Evolutionary conservation across 805 yeast species (phyloP), one percentile per base, ranked within the genome.

Genomic region (Candida nemodendra): DNA sequence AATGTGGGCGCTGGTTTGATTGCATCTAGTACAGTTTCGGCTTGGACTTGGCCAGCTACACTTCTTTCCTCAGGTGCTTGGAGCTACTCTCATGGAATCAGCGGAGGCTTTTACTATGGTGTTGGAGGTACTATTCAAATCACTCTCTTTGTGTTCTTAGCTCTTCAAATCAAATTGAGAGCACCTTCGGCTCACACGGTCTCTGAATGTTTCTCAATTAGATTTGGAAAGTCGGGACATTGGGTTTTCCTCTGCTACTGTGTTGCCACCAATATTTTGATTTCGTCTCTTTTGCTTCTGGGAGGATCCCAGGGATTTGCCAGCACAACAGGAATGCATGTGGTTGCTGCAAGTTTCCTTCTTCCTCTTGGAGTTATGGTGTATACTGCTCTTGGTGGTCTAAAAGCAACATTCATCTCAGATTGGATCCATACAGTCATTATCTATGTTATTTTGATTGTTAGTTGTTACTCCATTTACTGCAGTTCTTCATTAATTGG

Each of bases 321-420:
- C 15, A 65, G 61, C 9, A 48, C 63, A 4, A 69, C 76, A 8
- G 78, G 77, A 9, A 68, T 72, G 66, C 62, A 68, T 44, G 56
- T 59, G 12, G 67, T 64, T 27, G 79, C 78, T 6, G 70, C 75
- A 0, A 57, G 65, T 40, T 64, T 71, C 41, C 47, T 74, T 14
- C 47, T 73, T 5, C 78, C 78, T 4, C 45, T 72, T 17, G 74
- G 74, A 31, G 78, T 74, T 15, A 54, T 68, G 32, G 52, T 70
- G 18, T 76, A 75, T 49, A 74, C 78, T 1, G 59, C 66, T 8
- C 57, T 71, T 18, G 80, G 80, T 30, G 81, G 80, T 4, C 55
- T 75, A 30, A 73, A 68, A 41, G 76, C 79, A 4, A 75, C 81
- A 1, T 73, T 74, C 47, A 57, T 75, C 27, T 68, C 79, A 4